A percentile compares a stretch with the other conserved stretches of the same genome.
Evolutionary conservation across 495 filamentous ascomycete species (phyloP).

Genomic region (Hypoxylon fuscum): DNA sequence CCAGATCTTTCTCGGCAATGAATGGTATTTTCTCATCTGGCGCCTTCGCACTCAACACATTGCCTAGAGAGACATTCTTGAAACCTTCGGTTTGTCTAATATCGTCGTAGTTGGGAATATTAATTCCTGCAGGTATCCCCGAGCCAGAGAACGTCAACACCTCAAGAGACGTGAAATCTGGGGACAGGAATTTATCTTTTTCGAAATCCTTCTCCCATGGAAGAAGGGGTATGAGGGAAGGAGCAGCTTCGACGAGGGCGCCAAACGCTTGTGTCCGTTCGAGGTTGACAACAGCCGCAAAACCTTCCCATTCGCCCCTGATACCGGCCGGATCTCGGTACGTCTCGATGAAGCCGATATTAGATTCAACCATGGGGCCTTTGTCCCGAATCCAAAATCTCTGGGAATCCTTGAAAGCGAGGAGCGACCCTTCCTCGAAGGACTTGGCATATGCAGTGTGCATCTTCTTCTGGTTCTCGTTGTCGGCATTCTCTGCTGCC

Average conservation of each 20-base stretch:
- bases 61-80: conserved; percentile 95
- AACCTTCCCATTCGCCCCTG: conserved; percentile 97
- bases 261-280: conserved; percentile 93
- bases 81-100: conserved; percentile 94
- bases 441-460: conserved; percentile 82
- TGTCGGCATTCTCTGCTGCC: conserved; percentile 79
- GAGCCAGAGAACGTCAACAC: conserved; percentile 73
- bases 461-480: conserved; percentile 88
- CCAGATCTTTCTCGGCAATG: conserved; percentile 75
- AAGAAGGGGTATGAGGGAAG: conserved; percentile 82
- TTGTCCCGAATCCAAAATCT: conserved; percentile 93
- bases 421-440: conserved; percentile 83
- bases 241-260: conserved; percentile 81
- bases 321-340: conserved; percentile 94
- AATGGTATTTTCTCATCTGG: conserved; percentile 92
- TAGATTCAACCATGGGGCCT: conserved; percentile 86
- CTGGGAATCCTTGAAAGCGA: conserved; percentile 91
- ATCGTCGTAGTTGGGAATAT: conserved; percentile 90
- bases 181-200: conserved; percentile 92
- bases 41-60: conserved; percentile 88
- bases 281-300: conserved; percentile 78
- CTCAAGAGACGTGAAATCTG: conserved; percentile 91
- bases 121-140: conserved; percentile 83
- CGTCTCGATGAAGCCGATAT: conserved; percentile 96
- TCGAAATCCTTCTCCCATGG: conserved; percentile 92